These are phyloP conservation scores for Ogataea thermomethanolica DNA, from an alignment of 805 yeast genomes.

Conservation along the genomic window DNA sequence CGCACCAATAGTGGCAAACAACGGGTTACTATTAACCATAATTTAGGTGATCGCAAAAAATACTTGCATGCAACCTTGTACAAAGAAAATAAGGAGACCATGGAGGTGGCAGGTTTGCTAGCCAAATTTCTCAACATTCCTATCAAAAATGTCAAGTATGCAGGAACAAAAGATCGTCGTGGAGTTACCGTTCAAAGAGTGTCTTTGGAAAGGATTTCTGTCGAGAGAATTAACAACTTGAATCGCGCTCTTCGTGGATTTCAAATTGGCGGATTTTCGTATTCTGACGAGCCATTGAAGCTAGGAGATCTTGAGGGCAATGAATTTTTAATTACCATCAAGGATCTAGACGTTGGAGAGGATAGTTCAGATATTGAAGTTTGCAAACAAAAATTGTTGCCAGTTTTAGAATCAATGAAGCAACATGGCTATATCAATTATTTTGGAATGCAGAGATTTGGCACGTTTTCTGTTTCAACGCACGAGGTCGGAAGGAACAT, in stretches of 20 bases:
- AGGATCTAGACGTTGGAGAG: slow-evolving; percentile 54
- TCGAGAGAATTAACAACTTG: slow-evolving; percentile 70
- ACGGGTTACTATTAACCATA: slow-evolving; percentile 53
- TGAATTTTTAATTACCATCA: slow-evolving; percentile 79
- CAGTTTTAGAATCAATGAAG: slow-evolving; percentile 55
- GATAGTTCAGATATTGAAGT: slow-evolving; percentile 22
- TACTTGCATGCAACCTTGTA: slow-evolving; percentile 75
- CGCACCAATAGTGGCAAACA: slow-evolving; percentile 35
- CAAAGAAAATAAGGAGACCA: slow-evolving; percentile 95
- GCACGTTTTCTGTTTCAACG: slow-evolving; percentile 91
- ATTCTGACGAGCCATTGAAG: slow-evolving; percentile 55
- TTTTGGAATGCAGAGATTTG: slow-evolving; percentile 98
- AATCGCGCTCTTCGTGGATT: slow-evolving; percentile 77
- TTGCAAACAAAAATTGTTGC: slow-evolving; percentile 44
- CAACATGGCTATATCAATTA: slow-evolving; percentile 85
- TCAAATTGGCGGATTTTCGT: slow-evolving; percentile 73
- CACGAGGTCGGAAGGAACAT: slow-evolving; percentile 78
- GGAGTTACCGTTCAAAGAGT: slow-evolving; percentile 90
- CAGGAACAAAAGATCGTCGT: slow-evolving; percentile 96
- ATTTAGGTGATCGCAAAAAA: slow-evolving; percentile 67
- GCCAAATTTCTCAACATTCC: slow-evolving; percentile 73
- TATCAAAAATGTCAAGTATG: slow-evolving; percentile 67
- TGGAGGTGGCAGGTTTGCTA: slow-evolving; percentile 84
- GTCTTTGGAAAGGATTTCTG: slow-evolving; percentile 63
- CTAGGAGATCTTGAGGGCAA: slow-evolving; percentile 88